Percentiles rank a stretch among this genome's conserved stretches.
Evolutionary conservation across 768 basidiomycete species (phyloP).

Genomic region (Auriscalpium microsporum): DNA sequence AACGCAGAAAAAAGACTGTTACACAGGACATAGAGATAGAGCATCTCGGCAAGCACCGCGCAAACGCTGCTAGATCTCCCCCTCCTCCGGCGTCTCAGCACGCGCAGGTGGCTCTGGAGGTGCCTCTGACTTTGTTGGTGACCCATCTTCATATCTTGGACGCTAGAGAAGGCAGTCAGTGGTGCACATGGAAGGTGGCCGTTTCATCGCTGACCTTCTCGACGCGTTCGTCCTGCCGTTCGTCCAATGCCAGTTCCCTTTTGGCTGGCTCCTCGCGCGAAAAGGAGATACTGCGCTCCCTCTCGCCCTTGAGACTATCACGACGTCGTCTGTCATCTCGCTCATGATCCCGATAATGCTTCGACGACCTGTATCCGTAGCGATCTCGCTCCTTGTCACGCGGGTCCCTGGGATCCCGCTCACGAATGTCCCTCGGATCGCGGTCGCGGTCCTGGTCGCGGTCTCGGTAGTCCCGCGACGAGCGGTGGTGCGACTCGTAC

Average conservation of each 20-base stretch:
- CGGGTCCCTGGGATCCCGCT: slow-evolving; percentile 18
- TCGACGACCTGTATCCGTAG: slow-evolving; percentile 30
- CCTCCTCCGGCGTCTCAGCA: slow-evolving; percentile 81
- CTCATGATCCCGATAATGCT: slow-evolving; percentile 47
- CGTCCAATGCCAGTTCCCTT: slow-evolving; percentile 34
- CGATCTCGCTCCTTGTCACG: slow-evolving; percentile 31
- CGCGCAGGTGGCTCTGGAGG: slow-evolving; percentile 32
- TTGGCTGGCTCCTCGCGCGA: slow-evolving; percentile 24
- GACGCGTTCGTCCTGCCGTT: slow-evolving; percentile 43
- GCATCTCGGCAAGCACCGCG: background rate
- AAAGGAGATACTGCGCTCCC: slow-evolving; percentile 43
- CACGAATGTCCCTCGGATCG: slow-evolving; percentile 10
- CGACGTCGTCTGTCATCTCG: slow-evolving; percentile 41
- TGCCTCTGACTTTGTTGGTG: slow-evolving; percentile 34
- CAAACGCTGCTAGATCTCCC: slow-evolving; percentile 53
- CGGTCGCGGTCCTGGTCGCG: slow-evolving; percentile 25
- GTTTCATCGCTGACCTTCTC: slow-evolving; percentile 47
- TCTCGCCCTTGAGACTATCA: slow-evolving; percentile 32
- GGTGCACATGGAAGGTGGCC: background rate
- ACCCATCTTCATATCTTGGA: slow-evolving; percentile 42
- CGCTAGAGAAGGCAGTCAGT: slow-evolving; percentile 29
- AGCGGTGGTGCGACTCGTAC: background rate
- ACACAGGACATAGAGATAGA: background rate
- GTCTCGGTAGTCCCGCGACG: slow-evolving; percentile 19
- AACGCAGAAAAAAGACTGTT: background rate